Base-by-base conservation (phyloP, 108 stramenopile species). In the Fistulifera solaris region DNA sequence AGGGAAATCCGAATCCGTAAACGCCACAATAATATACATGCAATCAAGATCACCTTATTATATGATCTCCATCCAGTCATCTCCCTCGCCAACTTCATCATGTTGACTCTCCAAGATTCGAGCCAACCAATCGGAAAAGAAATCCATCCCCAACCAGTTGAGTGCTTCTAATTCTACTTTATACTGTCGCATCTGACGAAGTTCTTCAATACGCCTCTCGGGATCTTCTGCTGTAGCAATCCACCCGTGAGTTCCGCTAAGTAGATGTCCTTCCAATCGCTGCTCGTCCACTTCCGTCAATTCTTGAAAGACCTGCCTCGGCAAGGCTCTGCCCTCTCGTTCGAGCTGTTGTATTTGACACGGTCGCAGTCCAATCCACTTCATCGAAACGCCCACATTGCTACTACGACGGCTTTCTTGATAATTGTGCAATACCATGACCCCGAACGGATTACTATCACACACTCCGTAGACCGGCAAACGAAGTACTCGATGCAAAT, bases 1-100 rank as follows among this genome's bases (percentile, higher is more conserved):
- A 81, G 55, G 90, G 90, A 11, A 92, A 92, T 59, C 85, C 85
- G 21, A 92, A 85, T 74, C 90, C 90, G 12, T 83, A 54, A 53
- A 40, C 40, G 14, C 14, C 40, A 14, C 40, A 40, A 21, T 45
- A 45, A 45, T 11, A 21, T 8, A 45, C 31, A 45, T 19, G 21
- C 44, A 4, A 11, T 8, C 6, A 5, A 6, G 4, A 45, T 19
- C 16, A 21, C 21, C 16, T 19, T 21, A 8, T 11, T 21, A 45
- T 19, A 45, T 45, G 11, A 45, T 21, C 11, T 45, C 44, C 44
- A 45, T 4, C 44, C 44, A 45, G 4, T 21, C 44, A 45, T 6
- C 19, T 4, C 21, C 44, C 11, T 45, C 44, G 21, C 11, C 44
- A 8, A 8, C 7, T 19, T 19, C 44, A 3, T 4, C 7, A 45